Evolutionary conservation across 1,284 basidiomycete species (phyloP).

Genomic region (Sparassis latifolia): DNA sequence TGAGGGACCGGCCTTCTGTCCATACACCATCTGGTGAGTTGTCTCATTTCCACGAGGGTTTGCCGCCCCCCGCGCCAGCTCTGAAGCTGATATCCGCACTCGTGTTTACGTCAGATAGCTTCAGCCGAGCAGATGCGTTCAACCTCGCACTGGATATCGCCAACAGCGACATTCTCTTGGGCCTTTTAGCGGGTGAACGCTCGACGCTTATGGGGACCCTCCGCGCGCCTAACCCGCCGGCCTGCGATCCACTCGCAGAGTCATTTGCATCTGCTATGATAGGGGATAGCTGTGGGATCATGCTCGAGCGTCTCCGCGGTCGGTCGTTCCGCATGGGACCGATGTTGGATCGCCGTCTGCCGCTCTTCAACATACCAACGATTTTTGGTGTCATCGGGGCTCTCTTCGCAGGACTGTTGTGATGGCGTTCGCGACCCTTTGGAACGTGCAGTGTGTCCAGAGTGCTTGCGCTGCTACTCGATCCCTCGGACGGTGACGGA

Average conservation of each 20-base stretch:
- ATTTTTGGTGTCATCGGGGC: conserved; percentile 38
- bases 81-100: conserved; percentile 46
- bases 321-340: conserved; percentile 68
- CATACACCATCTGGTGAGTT: not conserved
- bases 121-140: conserved; percentile 25
- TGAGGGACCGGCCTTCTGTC: not conserved
- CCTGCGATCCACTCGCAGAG: conserved; percentile 13
- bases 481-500: conserved; percentile 21
- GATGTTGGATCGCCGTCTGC: conserved; percentile 64
- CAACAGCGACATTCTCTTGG: conserved; percentile 55
- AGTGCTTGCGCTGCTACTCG: conserved; percentile 16
- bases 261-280: conserved; percentile 20
- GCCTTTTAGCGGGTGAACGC: conserved; percentile 57
- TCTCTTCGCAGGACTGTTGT: conserved; percentile 43
- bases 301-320: conserved; percentile 63
- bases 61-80: conserved; percentile 22
- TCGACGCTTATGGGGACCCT: conserved; percentile 20
- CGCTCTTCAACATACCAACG: conserved; percentile 30
- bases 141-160: conserved; percentile 26
- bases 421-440: conserved; percentile 30
- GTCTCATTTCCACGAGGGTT: conserved; percentile 46
- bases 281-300: conserved; percentile 62
- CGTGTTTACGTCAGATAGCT: conserved; percentile 38
- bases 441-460: conserved; percentile 24
- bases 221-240: conserved; percentile 19